A percentile compares a stretch with the other conserved stretches of the same genome.
These are phyloP conservation scores for Sextonia rubra DNA, from an alignment of 164 flowering plant species.

Conservation along the genomic window DNA sequence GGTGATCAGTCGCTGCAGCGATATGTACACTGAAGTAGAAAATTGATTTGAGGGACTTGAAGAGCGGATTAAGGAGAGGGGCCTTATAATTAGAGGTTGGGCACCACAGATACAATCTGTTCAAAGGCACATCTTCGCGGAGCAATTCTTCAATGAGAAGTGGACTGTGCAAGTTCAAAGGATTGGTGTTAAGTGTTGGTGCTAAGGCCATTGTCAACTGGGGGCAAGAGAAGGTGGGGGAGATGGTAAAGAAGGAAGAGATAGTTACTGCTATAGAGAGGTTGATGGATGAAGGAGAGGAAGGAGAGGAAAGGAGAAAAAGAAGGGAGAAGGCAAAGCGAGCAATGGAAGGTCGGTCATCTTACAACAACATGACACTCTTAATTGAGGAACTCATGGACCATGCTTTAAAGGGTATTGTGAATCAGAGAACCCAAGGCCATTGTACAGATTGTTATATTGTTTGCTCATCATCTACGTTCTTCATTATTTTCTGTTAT, in stretches of 20 bases:
- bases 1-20: too few relatives aligned
- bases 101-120: too few relatives aligned
- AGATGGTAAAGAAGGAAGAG: slow-evolving; percentile 9
- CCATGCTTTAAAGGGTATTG: not conserved
- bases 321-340: slow-evolving; percentile 30
- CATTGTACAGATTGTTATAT: too few relatives aligned
- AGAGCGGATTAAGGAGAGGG: too few relatives aligned
- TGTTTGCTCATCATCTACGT: too few relatives aligned
- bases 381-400: slow-evolving; percentile 38
- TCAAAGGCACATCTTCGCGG: too few relatives aligned
- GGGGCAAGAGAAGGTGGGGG: slow-evolving; percentile 29
- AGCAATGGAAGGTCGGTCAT: slow-evolving; percentile 48
- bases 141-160: slow-evolving; percentile 56
- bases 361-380: slow-evolving; percentile 23
- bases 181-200: slow-evolving; percentile 21
- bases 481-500: too few relatives aligned
- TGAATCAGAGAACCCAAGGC: too few relatives aligned
- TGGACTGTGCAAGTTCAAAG: slow-evolving; percentile 32
- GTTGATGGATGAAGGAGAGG: slow-evolving; percentile 36
- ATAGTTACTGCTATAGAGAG: slow-evolving; percentile 30
- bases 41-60: too few relatives aligned
- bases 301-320: slow-evolving; percentile 29
- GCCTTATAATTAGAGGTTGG: too few relatives aligned
- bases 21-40: too few relatives aligned
- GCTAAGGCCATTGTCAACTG: slow-evolving; percentile 18